These are phyloP conservation scores for Bretschneidera sinensis DNA, from an alignment of 345 rosid genomes.

Conservation along the genomic window DNA sequence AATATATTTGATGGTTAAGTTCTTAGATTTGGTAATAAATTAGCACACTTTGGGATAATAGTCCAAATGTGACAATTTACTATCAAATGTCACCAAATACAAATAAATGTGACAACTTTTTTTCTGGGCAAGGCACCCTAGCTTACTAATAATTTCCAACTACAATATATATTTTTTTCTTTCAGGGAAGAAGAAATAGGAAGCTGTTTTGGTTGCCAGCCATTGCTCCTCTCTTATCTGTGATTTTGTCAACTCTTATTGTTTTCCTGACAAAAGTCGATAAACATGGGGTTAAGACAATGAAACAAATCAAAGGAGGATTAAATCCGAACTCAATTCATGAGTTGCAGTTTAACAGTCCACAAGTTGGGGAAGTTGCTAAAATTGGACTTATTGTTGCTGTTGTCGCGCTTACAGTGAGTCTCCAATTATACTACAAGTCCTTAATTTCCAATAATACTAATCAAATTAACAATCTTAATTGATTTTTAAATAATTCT, in stretches of 20 bases:
- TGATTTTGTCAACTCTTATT: constrained; percentile 55
- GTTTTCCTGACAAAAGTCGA: constrained; percentile 83
- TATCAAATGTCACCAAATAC: no score
- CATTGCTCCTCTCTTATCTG: constrained; percentile 76
- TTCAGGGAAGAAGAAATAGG: constrained; percentile 62
- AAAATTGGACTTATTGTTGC: constrained; percentile 65
- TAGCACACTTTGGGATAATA: no score
- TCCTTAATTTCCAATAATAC: neutral
- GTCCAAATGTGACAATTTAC: no score
- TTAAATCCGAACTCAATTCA: constrained; percentile 70
- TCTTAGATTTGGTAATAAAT: no score
- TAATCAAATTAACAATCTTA: no score
- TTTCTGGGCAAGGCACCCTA: no score
- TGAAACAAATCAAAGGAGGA: constrained; percentile 74
- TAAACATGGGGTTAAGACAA: constrained; percentile 70
- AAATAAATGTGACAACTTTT: no score
- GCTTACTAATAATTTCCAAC: no score
- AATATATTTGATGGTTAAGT: no score
- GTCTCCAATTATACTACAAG: constrained; percentile 17
- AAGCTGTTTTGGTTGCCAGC: constrained; percentile 88
- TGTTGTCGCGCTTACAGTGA: constrained; percentile 65
- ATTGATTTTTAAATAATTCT: neutral
- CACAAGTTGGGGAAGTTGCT: constrained; percentile 58
- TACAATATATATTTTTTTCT: neutral
- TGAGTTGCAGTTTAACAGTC: constrained; percentile 48